Percentiles rank a stretch among this genome's conserved stretches.
Conservation (phyloP, 495 filamentous ascomycete species). For the Talaromyces nanjingensis region DNA sequence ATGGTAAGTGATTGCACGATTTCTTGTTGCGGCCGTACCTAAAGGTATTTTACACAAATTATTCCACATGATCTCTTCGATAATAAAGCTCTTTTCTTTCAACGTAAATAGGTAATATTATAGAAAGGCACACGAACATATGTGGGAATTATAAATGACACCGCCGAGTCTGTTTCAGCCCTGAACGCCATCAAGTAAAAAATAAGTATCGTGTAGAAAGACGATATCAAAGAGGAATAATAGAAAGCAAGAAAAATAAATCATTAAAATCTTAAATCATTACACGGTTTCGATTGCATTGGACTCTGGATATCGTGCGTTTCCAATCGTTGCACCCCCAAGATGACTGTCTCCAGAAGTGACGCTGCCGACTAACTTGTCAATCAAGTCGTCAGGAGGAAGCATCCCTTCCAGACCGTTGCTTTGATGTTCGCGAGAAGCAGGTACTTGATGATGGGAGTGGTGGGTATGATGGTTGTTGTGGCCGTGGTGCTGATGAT, state of each 20-base stretch:
- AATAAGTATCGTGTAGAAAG: background rate
- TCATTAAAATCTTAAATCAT: background rate
- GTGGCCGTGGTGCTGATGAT: background rate
- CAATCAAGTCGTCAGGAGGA: slow-evolving; percentile 34
- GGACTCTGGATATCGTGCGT: slow-evolving; percentile 5
- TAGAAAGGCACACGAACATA: background rate
- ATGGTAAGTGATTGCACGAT: too few relatives aligned
- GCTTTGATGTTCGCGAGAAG: slow-evolving; percentile 30
- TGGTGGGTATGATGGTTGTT: slow-evolving; percentile 5
- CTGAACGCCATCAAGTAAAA: background rate
- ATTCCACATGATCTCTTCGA: too few relatives aligned
- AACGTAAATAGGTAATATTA: background rate
- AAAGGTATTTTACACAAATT: too few relatives aligned
- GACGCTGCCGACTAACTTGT: slow-evolving; percentile 34
- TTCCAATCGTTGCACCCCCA: background rate
- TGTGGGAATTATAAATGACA: background rate
- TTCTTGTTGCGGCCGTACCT: too few relatives aligned
- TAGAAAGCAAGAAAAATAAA: background rate
- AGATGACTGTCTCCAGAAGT: slow-evolving; percentile 18
- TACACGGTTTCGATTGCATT: slow-evolving; percentile 1
- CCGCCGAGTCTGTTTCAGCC: background rate
- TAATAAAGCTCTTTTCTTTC: background rate
- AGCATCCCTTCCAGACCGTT: slow-evolving; percentile 29
- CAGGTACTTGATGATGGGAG: slow-evolving; percentile 18
- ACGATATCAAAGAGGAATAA: background rate